Evolutionary conservation across 1,139 yeast species (phyloP).

Genomic region (Debaryomyces robertsiae): DNA sequence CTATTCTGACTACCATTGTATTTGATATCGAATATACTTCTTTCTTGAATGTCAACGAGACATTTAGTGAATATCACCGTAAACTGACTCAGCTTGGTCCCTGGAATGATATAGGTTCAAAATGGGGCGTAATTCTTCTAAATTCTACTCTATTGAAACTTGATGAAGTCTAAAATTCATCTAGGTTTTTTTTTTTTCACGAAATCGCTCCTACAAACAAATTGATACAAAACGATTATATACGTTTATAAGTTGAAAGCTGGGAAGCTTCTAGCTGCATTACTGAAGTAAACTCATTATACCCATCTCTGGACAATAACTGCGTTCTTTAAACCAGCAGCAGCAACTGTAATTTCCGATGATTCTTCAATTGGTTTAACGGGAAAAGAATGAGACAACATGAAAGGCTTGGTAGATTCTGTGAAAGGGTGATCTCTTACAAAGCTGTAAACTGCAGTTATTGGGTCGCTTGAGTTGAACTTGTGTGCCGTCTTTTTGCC

Average conservation of each 20-base stretch:
- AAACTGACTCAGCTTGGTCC: too few species aligned
- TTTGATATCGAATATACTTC: not conserved
- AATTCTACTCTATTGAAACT: too few species aligned
- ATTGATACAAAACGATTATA: too few species aligned
- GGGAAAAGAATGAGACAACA: slow-evolving; percentile 83
- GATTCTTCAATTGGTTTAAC: slow-evolving; percentile 68
- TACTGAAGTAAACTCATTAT: slow-evolving; percentile 2
- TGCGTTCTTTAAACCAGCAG: slow-evolving; percentile 77
- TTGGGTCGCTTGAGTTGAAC: slow-evolving; percentile 66
- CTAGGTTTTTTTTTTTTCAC: slow-evolving; percentile 3
- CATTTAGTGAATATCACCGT: too few species aligned
- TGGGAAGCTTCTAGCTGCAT: not conserved
- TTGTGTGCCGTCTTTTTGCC: slow-evolving; percentile 71
- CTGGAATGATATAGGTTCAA: too few species aligned
- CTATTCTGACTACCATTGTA: slow-evolving; percentile 8
- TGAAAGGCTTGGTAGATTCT: slow-evolving; percentile 52
- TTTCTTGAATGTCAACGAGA: too few species aligned
- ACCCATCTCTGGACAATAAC: slow-evolving; percentile 90
- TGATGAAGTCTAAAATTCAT: too few species aligned
- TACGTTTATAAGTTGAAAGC: too few species aligned
- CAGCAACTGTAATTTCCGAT: slow-evolving; percentile 55
- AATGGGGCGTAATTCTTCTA: too few species aligned
- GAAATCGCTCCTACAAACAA: slow-evolving; percentile 4
- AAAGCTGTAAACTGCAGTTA: slow-evolving; percentile 69
- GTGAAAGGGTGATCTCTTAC: slow-evolving; percentile 53